A percentile compares a stretch with the other conserved stretches of the same genome.
Conservation (phyloP, 1,284 basidiomycete species). For the Inonotus obliquus region DNA sequence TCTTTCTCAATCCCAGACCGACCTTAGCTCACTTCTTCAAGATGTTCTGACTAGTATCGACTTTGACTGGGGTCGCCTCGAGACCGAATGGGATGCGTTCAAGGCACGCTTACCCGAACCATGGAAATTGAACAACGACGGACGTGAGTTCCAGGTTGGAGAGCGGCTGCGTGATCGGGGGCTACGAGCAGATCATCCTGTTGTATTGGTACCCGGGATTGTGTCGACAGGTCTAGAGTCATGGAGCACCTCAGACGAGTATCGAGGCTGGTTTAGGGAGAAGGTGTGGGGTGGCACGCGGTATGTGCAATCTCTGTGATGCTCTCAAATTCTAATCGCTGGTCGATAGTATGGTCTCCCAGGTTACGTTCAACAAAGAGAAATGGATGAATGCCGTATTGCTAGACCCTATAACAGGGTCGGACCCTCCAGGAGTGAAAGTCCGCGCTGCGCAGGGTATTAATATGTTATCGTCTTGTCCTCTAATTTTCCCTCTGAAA, state of each 20-base stretch:
- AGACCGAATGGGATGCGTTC: constrained; percentile 64
- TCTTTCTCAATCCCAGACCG: constrained; percentile 31
- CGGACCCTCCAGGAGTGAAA: constrained; percentile 88
- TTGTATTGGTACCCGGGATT: constrained; percentile 78
- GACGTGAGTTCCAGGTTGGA: constrained; percentile 82
- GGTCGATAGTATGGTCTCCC: constrained; percentile 73
- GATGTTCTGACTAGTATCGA: constrained; percentile 40
- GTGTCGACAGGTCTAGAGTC: constrained; percentile 79
- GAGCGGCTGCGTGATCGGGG: constrained; percentile 65
- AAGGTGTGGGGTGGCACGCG: constrained; percentile 78
- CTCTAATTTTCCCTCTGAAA: constrained; percentile 22
- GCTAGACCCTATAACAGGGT: constrained; percentile 87
- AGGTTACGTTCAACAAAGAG: constrained; percentile 81
- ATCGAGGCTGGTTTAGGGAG: constrained; percentile 76
- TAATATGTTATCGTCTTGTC: constrained; percentile 33
- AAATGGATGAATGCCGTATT: constrained; percentile 88
- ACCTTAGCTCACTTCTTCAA: constrained; percentile 10
- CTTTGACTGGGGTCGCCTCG: constrained; percentile 59
- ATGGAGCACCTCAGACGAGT: constrained; percentile 80
- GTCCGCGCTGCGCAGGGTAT: constrained; percentile 83
- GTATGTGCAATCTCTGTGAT: constrained; percentile 25
- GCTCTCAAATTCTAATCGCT: constrained; percentile 6
- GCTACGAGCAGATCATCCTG: constrained; percentile 68
- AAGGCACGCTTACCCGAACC: constrained; percentile 63
- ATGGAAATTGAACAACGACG: constrained; percentile 79